A percentile compares a stretch with the other conserved stretches of the same genome.
These are phyloP conservation scores for Peterozyma xylosa DNA, from an alignment of 805 yeast genomes.

Conservation along the genomic window DNA sequence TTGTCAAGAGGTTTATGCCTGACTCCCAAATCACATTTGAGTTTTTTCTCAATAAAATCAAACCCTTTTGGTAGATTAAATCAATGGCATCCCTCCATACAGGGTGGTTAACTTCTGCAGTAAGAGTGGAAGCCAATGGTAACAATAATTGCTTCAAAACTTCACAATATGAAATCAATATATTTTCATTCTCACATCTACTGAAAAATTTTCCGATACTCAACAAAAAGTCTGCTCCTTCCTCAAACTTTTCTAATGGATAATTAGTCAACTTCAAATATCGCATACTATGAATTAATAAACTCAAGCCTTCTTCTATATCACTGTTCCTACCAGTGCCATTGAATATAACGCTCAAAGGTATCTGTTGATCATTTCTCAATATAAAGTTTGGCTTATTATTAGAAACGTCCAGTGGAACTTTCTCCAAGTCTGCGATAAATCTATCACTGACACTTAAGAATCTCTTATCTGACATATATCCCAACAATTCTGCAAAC, in stretches of 20 bases:
- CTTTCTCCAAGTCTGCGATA: constrained; percentile 84
- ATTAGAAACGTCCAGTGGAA: constrained; percentile 45
- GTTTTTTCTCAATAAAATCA: constrained; percentile 35
- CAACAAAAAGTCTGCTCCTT: constrained; percentile 82
- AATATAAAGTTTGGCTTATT: neutral
- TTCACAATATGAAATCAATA: constrained; percentile 77
- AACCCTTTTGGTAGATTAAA: constrained; percentile 41
- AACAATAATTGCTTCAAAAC: constrained; percentile 68
- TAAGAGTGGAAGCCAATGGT: constrained; percentile 76
- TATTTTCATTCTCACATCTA: constrained; percentile 53
- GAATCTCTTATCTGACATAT: constrained; percentile 81
- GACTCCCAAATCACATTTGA: constrained; percentile 53
- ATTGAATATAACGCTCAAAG: constrained; percentile 13
- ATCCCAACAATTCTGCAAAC: constrained; percentile 82
- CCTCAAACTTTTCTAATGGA: constrained; percentile 88
- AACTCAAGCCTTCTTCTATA: constrained; percentile 51
- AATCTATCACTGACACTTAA: constrained; percentile 88
- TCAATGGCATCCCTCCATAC: constrained; percentile 83
- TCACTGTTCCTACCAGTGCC: constrained; percentile 21
- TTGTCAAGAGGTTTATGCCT: constrained; percentile 59
- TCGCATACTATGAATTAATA: constrained; percentile 88
- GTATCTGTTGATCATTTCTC: neutral
- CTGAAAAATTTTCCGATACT: constrained; percentile 80
- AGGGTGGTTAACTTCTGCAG: constrained; percentile 96
- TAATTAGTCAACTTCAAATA: constrained; percentile 70